Base-by-base conservation (phyloP, 192 early-diverging fungal species). In the Podila epigama region DNA sequence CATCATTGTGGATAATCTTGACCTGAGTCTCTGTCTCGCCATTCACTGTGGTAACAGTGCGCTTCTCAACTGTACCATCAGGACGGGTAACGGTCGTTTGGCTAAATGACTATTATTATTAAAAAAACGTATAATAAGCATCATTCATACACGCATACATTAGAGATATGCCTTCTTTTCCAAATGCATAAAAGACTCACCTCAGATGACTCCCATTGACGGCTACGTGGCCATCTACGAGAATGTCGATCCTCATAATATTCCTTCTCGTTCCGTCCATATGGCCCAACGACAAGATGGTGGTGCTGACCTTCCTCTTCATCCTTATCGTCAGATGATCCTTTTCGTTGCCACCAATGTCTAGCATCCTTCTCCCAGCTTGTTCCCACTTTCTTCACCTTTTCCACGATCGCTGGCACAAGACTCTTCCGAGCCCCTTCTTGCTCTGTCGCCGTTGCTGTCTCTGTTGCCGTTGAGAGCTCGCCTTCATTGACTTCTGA, bases 391-490 rank as follows among this genome's bases (percentile, higher is more conserved):
- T 77, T 16, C 66, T 77, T 77, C 10, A 77, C 72, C 55, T 77
- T 77, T 36, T 77, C 66, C 20, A 77, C 72, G 54, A 77, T 51
- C 25, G 65, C 65, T 2, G 72, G 72, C n/a, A 77, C 72, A 0
- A 53, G 33, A n/a, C 53, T 56, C 29, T 58, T 62, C 15, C 27
- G 3, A 3, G 59, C 48, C 25, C 35, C 60, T 12, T 62, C 66
- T 10, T 75, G 52, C 13, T 41, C 63, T 3, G 44, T 34, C 32
- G 37, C 53, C 32, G 35, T 20, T 34, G 6, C 20, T 36, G 13
- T 44, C 36, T 39, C n/a, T 40, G 12, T n/a, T n/a, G n/a, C n/a
- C 28, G 27, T 44, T 31, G 51, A 11, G 11, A n/a, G n/a, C 9
- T 66, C 55, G 29, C 8, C 33, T 15, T 71, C 69, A n/a, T 51